Evolutionary conservation across 306 rosid genomes (phyloP), one percentile per base, ranked within the genome.

Genomic region (Citrullus amarus): DNA sequence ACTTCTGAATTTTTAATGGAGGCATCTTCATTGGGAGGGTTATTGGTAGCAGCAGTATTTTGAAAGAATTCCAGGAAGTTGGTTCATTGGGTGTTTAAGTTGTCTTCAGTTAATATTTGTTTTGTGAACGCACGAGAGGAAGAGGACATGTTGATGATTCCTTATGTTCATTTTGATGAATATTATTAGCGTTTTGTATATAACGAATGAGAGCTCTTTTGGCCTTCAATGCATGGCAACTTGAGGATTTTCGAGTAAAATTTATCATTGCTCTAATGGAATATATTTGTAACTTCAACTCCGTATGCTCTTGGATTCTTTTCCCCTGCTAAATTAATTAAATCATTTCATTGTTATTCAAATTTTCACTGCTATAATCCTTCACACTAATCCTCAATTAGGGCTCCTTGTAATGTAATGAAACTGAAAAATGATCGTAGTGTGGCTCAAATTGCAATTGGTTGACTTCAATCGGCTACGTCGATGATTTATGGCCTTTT

Each of bases 161-260:
- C 77, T 72, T 80, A 76, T 53, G 63, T 79, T 83, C 80, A 85
- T 86, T 86, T 84, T 85, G 86, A 81, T 86, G 86, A 81, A 88
- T 85, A 81, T 91, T 90, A 83, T 91, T 90, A 92, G 87, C 88
- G 88, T 80, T 81, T 79, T 91, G 97, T 93, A 92, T 89, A 93
- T 93, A 90, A 84, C 70, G 88, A 78, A 90, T 83, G 90, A 86
- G 88, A 86, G 88, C 88, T 87, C 83, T 87, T 91, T 83, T 59
- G 81, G 92, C 90, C 89, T 80, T 82, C 75, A 79, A 82, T 85
- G 83, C 71, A 79, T 82, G 86, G 86, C 83, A 69, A 83, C 78
- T 32, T 74, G 78, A 86, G 84, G 88, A 90, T 71, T 85, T 85
- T 84, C 87, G 61, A 75, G 80, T 48, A 43, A 72, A 58, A 71